Conservation (phyloP, 352 stramenopile genomes). For the Pythium angustatum region DNA sequence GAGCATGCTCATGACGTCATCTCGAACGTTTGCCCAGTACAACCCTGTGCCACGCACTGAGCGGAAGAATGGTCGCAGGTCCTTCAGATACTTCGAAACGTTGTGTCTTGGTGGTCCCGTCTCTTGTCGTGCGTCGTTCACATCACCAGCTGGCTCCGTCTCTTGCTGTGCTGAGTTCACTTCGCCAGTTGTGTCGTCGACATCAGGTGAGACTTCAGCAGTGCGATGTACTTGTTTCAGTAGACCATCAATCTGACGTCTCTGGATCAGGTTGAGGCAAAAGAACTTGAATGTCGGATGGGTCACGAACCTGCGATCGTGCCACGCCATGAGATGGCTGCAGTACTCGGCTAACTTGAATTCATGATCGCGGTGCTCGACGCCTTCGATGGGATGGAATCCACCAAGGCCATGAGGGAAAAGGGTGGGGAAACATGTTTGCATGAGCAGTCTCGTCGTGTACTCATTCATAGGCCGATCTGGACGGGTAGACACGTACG, state of each 20-base stretch:
- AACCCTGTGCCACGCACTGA: constrained; percentile 19
- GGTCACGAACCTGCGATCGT: neutral
- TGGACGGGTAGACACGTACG: no score
- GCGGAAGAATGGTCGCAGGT: constrained; percentile 24
- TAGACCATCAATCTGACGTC: no score
- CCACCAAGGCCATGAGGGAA: neutral
- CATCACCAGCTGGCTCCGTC: no score
- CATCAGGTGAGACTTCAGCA: no score
- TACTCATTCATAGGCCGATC: no score
- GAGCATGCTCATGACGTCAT: constrained; percentile 24
- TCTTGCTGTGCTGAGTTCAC: no score
- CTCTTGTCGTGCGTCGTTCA: no score
- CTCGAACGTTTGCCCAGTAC: constrained; percentile 25
- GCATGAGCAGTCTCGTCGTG: no score
- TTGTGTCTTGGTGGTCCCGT: no score
- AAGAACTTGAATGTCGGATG: constrained; percentile 12
- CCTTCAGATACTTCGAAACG: neutral
- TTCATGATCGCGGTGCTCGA: neutral
- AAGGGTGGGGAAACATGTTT: constrained; percentile 5
- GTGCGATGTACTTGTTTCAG: no score
- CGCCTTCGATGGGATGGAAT: neutral
- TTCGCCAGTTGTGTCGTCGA: no score
- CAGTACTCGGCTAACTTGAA: constrained; percentile 3
- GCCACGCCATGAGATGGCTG: constrained; percentile 3
- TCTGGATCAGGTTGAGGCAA: constrained; percentile 1